Percentiles rank a stretch among this genome's conserved stretches.
phyloP scores from a whole-genome alignment of 75 land plant species.

The Chamaecyparis obtusa region DNA sequence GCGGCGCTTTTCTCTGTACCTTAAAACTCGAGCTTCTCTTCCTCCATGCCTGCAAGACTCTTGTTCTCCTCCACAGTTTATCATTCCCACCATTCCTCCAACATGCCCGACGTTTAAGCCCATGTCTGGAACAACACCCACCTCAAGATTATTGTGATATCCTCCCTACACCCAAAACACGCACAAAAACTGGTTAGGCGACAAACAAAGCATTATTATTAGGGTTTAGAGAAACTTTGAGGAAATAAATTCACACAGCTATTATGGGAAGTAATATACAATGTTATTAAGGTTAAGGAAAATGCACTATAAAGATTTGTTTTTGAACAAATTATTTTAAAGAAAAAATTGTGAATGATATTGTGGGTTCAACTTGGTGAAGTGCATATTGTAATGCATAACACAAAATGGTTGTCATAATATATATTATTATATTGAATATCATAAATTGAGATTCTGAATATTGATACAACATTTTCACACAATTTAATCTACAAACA shows the following conservation, averaged over 20 bases:
- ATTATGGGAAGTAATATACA: neutral
- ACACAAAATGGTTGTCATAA: too few relatives aligned
- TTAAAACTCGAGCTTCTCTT: constrained; percentile 68
- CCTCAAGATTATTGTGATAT: constrained; percentile 1
- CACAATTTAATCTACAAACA: too few relatives aligned
- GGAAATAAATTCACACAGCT: too few relatives aligned
- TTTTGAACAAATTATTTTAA: too few relatives aligned
- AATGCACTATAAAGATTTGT: too few relatives aligned
- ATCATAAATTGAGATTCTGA: too few relatives aligned
- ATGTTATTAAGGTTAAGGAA: neutral
- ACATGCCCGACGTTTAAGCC: neutral
- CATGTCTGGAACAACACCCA: constrained; percentile 15
- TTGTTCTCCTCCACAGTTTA: constrained; percentile 10
- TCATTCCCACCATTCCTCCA: neutral
- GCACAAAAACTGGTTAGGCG: neutral
- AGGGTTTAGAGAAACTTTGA: too few relatives aligned
- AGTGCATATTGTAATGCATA: too few relatives aligned
- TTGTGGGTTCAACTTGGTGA: too few relatives aligned
- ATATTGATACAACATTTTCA: too few relatives aligned
- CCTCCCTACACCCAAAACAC: constrained; percentile 3
- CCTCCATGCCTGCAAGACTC: constrained; percentile 14
- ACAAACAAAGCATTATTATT: neutral
- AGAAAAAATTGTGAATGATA: too few relatives aligned
- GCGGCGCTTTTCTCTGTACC: constrained; percentile 81
- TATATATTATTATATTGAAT: too few relatives aligned